Percentiles rank a stretch among this genome's conserved stretches.
phyloP scores from a whole-genome alignment of 257 asterid species.

The Cruciata laevipes region DNA sequence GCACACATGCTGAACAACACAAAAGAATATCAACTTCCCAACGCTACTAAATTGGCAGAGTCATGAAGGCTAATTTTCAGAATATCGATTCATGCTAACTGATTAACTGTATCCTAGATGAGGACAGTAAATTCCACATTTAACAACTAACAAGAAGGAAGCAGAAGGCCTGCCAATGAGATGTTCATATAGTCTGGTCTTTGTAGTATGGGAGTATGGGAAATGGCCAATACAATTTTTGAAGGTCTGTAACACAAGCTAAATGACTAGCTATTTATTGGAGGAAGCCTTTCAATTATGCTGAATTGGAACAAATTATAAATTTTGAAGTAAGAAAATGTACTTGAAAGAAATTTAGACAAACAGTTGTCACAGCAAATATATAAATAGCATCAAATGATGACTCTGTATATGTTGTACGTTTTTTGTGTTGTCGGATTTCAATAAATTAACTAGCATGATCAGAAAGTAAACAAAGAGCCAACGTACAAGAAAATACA shows the following conservation, averaged over 20 bases:
- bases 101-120: neutral
- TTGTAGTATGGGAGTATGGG: neutral
- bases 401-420: neutral
- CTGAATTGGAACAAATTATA: neutral
- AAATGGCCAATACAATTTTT: neutral
- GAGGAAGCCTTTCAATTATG: neutral
- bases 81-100: neutral
- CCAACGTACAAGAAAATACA: neutral
- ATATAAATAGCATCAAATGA: neutral
- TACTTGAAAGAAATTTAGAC: neutral
- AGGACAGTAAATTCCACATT: too few relatives aligned
- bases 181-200: neutral
- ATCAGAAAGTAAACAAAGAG: neutral
- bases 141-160: neutral
- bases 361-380: neutral
- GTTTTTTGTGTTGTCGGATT: neutral
- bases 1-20: too few relatives aligned
- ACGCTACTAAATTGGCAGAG: too few relatives aligned
- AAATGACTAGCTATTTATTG: neutral
- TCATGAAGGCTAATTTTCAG: too few relatives aligned
- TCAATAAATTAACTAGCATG: neutral
- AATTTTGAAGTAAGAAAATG: neutral
- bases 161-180: neutral
- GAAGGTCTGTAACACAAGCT: neutral
- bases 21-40: too few relatives aligned